A percentile compares a stretch with the other conserved stretches of the same genome.
Evolutionary conservation across 2,329 filamentous ascomycete species (phyloP).

Genomic region (Colletotrichum eremochloae): DNA sequence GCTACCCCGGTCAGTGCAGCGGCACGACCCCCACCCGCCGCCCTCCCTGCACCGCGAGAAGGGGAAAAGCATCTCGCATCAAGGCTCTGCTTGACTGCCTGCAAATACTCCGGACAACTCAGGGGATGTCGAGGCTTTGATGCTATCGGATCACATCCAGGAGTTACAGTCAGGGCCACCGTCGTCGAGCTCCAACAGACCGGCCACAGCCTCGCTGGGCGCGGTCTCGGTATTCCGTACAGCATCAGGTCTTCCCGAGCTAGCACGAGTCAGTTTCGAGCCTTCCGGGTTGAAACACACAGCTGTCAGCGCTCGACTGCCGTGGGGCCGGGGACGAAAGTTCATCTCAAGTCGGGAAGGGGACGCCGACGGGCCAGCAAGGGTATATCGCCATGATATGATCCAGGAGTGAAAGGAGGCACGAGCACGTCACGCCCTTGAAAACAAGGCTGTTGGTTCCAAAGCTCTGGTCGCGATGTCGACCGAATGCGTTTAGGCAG

Average conservation of each 20-base stretch:
- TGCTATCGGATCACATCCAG: slow-evolving; percentile 28
- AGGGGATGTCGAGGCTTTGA: slow-evolving; percentile 36
- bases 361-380: not conserved
- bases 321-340: not conserved
- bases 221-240: not conserved
- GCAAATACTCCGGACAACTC: slow-evolving; percentile 12
- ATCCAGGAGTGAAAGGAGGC: not conserved
- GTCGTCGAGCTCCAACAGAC: not conserved
- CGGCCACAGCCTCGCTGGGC: not conserved
- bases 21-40: slow-evolving; percentile 5
- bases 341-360: not conserved
- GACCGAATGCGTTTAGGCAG: not conserved
- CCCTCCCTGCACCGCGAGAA: slow-evolving; percentile 6
- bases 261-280: not conserved
- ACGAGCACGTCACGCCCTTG: not conserved
- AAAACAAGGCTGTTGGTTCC: not conserved
- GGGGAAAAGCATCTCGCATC: slow-evolving; percentile 3
- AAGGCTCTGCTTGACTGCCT: slow-evolving; percentile 28
- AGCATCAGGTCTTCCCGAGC: not conserved
- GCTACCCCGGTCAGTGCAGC: slow-evolving; percentile 29
- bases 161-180: not conserved
- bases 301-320: not conserved
- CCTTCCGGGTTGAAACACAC: not conserved
- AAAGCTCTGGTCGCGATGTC: not conserved
- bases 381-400: not conserved